phyloP scores from a whole-genome alignment of 176 grass and related monocot genomes.

The Guadua angustifolia region DNA sequence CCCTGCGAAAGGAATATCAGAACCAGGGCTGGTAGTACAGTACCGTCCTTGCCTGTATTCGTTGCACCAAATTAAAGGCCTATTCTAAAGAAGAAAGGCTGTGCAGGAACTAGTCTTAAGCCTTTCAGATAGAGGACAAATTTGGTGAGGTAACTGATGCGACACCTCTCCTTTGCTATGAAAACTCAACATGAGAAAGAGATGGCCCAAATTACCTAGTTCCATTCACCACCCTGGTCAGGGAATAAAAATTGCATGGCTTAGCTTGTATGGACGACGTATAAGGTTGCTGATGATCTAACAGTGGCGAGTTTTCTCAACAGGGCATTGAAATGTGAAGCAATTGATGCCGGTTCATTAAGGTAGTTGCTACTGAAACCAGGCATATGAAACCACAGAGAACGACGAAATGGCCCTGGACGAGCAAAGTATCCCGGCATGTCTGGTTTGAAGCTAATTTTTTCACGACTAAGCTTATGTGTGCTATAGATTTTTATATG shows the following conservation, averaged over 20 bases:
- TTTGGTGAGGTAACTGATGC: conserved; percentile 32
- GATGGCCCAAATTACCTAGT: not conserved
- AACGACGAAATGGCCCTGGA: too few relatives aligned
- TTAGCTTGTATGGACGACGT: not conserved
- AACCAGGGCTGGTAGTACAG: not conserved
- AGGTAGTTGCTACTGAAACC: not conserved
- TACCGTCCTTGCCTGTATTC: conserved; percentile 33
- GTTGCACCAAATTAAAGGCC: conserved; percentile 32
- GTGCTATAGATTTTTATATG: too few relatives aligned
- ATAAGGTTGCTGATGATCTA: not conserved
- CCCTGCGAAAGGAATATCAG: conserved; percentile 33
- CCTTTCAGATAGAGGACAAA: not conserved
- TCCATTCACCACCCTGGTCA: not conserved
- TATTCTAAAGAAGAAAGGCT: not conserved
- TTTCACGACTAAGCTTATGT: too few relatives aligned
- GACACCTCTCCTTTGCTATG: not conserved
- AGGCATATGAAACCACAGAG: not conserved
- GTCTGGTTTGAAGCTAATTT: too few relatives aligned
- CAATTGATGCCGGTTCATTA: not conserved
- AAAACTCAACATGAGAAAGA: not conserved
- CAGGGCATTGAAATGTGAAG: not conserved
- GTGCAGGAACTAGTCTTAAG: not conserved
- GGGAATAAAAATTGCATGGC: not conserved
- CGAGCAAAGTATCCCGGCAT: not conserved
- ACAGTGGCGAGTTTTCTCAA: not conserved